Base-by-base conservation (phyloP, 2,329 filamentous ascomycete species). In the Apiospora rasikravindrae region DNA sequence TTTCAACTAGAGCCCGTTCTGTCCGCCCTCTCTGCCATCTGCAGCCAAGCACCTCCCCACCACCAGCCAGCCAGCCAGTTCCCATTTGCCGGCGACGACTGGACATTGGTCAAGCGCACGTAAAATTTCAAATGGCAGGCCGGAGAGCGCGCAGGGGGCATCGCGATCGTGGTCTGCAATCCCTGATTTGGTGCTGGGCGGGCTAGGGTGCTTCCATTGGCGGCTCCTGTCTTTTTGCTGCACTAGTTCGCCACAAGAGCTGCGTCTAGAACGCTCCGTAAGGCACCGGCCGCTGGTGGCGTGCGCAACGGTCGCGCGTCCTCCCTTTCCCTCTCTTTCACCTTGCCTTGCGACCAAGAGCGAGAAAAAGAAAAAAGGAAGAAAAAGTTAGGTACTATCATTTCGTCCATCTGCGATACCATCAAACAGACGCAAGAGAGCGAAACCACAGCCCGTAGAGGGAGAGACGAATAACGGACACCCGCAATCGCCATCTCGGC, bases 201-300 rank as follows among this genome's bases (percentile, higher is more conserved):
- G 22, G 53, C 53, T 37, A 61, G 53, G 29, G 53, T 37, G 29
- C 33, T n/a, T 37, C 33, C 57, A 64, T 64, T 64, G 57, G 57
- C 33, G 33, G 33, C 57, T 64, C 57, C 19, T 64, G 57, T 40
- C 19, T 37, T 64, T 61, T 64, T 40, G 57, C 33, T 64, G 57
- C 57, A 40, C 57, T 64, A 64, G 57, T 11, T 33, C 33, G 57
- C 57, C 57, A 33, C 57, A 64, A 33, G 57, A 64, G 33, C 33
- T 13, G 29, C 57, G 57, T 64, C 57, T 64, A 64, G 57, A 64
- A 64, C 57, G 57, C 57, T 64, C 57, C 57, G 57, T 64, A 64
- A 64, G 57, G 57, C 57, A 64, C 53, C 29, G 53, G 16, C 53
- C 33, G 57, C 33, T 64, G 57, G 53, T 64, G 57, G 57, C 57